Base-by-base conservation (phyloP, 2,329 filamentous ascomycete genomes). In the Hansfordia pulvinata region DNA sequence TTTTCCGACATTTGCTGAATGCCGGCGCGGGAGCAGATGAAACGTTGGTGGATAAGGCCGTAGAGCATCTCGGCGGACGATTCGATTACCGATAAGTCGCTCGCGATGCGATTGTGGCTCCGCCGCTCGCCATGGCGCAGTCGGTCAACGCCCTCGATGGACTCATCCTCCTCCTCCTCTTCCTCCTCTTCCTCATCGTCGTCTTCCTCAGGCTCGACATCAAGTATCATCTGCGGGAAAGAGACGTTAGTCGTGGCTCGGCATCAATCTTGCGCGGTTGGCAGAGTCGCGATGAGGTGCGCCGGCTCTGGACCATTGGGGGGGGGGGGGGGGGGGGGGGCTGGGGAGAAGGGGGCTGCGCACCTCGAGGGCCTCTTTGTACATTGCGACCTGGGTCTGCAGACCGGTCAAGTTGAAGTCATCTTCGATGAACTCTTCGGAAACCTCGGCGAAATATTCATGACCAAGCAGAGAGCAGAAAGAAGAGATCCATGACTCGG, bases 1-100 rank as follows among this genome's bases (percentile, higher is more conserved):
- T 98, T 98, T 55, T 98, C 90, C 35, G 86, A 84, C 90, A 98
- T 98, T 52, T 94, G 86, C 56, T 96, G 88, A 44, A 98, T 96
- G 27, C 90, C 90, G 3, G 83, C 84, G 32, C 90, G 72, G 14
- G 86, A 94, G 46, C 86, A 96, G 57, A 98, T 96, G 56, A 94
- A 98, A 30, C 90, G 80, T 54, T 96, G 90, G 58, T 98, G 90
- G 53, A 98, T 98, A 32, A 98, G 70, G 20, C 90, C 90, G 57
- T 98, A 98, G 14, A 98, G 76, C 60, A 96, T 76, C 60, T 98
- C 90, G n/a, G 90, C 88, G 1, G 85, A 93, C 37, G 81, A 92
- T 58, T 98, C 90, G 46, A 98, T 93, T 38, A 94, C 80, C 33
- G 84, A 93, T 23, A 94, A 63, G 50, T 98, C 88, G 48, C 83